Percentiles rank a stretch among this genome's conserved stretches.
These are phyloP conservation scores for Heteromeles arbutifolia DNA, from an alignment of 306 rosid species.

Conservation along the genomic window DNA sequence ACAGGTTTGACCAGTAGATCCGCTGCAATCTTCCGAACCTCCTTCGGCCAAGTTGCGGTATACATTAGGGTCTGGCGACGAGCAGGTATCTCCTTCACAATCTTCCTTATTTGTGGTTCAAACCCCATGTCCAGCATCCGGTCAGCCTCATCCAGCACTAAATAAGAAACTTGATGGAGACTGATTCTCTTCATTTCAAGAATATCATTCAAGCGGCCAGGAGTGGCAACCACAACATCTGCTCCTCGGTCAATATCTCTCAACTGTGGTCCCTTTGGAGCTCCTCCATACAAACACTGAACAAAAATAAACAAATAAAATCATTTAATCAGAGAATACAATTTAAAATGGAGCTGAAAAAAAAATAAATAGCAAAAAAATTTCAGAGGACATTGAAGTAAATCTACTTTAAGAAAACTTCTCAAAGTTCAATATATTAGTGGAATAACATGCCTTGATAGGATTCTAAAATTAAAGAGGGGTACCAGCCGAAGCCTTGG, in stretches of 20 bases:
- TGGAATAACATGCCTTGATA: no score
- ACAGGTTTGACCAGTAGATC: slow-evolving; percentile 86
- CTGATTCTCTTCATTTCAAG: slow-evolving; percentile 94
- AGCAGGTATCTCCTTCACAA: slow-evolving; percentile 90
- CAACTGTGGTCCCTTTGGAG: slow-evolving; percentile 98
- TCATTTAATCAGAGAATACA: neutral
- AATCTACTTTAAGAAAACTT: no score
- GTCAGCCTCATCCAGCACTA: slow-evolving; percentile 96
- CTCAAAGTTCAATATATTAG: no score
- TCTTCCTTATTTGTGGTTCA: slow-evolving; percentile 97
- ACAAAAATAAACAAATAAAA: neutral
- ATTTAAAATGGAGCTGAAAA: neutral
- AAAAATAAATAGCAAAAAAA: neutral
- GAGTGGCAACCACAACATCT: slow-evolving; percentile 97
- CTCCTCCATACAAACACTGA: slow-evolving; percentile 97
- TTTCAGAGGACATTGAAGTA: no score
- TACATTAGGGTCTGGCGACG: slow-evolving; percentile 95
- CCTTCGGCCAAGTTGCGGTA: slow-evolving; percentile 99
- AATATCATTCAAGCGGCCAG: slow-evolving; percentile 99
- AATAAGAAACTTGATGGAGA: slow-evolving; percentile 86
- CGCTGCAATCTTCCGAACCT: slow-evolving; percentile 96
- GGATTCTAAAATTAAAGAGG: no score
- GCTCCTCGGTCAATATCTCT: slow-evolving; percentile 90
- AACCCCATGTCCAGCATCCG: slow-evolving; percentile 99
- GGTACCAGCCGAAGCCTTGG: no score